Evolutionary conservation across 768 basidiomycete genomes (phyloP).

Genomic region (Kwoniella dendrophila): DNA sequence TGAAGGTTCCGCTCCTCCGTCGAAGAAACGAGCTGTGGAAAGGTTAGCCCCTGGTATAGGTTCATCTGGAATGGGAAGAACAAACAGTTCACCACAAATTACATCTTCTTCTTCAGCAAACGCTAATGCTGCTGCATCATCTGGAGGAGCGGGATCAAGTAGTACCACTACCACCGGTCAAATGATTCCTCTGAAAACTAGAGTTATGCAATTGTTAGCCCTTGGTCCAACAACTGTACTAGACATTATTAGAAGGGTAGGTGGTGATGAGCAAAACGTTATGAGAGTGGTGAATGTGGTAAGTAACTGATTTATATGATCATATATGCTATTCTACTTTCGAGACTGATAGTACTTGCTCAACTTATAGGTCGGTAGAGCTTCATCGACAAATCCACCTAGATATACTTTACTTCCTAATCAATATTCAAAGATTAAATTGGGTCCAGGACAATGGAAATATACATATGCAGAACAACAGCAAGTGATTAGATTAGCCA

Average conservation of each 20-base stretch:
- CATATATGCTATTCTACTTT: background rate
- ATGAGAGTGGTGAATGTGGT: constrained; percentile 48
- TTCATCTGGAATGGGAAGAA: constrained; percentile 28
- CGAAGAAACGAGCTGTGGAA: constrained; percentile 2
- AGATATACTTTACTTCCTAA: constrained; percentile 37
- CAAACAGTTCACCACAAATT: constrained; percentile 29
- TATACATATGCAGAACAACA: constrained; percentile 41
- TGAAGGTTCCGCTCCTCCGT: constrained; percentile 5
- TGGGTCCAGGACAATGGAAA: constrained; percentile 35
- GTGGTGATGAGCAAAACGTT: constrained; percentile 42
- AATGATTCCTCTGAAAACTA: constrained; percentile 48
- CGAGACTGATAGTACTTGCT: background rate
- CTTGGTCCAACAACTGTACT: constrained; percentile 36
- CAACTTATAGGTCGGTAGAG: constrained; percentile 37
- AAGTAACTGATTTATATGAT: constrained; percentile 10
- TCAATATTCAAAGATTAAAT: constrained; percentile 49
- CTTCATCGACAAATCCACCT: constrained; percentile 20
- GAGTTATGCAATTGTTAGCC: constrained; percentile 48
- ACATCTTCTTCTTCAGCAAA: background rate
- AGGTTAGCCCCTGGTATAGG: background rate
- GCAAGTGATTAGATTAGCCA: constrained; percentile 29
- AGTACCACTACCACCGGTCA: background rate
- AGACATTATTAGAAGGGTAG: constrained; percentile 38
- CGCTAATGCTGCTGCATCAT: background rate
- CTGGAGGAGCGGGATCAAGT: background rate